Evolutionary conservation across 495 filamentous ascomycete genomes (phyloP).

Genomic region (Friedmanniomyces simplex): DNA sequence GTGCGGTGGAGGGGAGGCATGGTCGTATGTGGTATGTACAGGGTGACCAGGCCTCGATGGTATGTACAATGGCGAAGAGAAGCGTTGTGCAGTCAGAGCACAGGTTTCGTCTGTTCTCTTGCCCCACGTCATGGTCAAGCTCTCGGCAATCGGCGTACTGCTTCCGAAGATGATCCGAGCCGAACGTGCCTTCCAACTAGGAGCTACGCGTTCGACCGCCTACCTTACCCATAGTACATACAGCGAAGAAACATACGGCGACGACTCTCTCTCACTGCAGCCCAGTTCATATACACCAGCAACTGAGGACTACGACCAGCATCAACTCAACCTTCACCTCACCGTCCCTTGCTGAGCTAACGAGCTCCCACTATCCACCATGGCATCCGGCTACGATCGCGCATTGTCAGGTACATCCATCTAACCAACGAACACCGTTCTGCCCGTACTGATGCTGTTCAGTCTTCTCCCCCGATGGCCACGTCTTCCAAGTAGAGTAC

Average conservation of each 20-base stretch:
- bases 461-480: slow-evolving; percentile 76
- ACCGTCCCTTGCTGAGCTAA: neutral
- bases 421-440: neutral
- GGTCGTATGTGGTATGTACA: neutral
- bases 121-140: too few relatives aligned
- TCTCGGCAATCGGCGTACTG: neutral
- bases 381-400: slow-evolving; percentile 35
- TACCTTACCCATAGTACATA: too few relatives aligned
- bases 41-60: too few relatives aligned
- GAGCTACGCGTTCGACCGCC: too few relatives aligned
- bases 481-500: slow-evolving; percentile 99
- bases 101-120: neutral
- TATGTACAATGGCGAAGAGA: too few relatives aligned
- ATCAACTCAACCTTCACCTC: neutral
- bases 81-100: too few relatives aligned
- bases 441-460: slow-evolving; percentile 7
- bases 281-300: too few relatives aligned
- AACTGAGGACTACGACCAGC: too few relatives aligned
- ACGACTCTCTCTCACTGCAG: too few relatives aligned
- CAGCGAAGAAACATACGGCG: too few relatives aligned
- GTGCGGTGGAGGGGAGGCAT: slow-evolving; percentile 16
- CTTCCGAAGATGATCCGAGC: too few relatives aligned
- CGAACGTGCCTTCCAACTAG: too few relatives aligned
- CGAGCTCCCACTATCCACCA: slow-evolving; percentile 12
- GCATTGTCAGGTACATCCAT: slow-evolving; percentile 18